A percentile compares a stretch with the other conserved stretches of the same genome.
phyloP scores from a whole-genome alignment of 345 rosid species.

The Gossypium mustelinum region DNA sequence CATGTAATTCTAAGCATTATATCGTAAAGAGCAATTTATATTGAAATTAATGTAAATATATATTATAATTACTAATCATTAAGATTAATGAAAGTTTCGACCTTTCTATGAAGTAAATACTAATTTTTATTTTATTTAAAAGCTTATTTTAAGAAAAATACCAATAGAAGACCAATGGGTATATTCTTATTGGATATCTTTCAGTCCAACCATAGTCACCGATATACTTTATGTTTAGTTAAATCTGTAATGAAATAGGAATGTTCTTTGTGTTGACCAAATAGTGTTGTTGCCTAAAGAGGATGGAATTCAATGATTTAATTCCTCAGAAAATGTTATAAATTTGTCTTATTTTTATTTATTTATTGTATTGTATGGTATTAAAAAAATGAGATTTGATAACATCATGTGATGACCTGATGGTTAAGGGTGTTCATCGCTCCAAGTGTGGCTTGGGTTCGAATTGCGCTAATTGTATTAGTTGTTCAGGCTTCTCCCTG shows the following conservation, averaged over 20 bases:
- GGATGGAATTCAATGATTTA: neutral
- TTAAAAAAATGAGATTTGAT: no score
- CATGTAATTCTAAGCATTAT: no score
- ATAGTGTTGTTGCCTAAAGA: neutral
- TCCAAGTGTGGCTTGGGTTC: rapidly evolving
- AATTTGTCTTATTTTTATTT: no score
- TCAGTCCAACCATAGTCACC: constrained; percentile 13
- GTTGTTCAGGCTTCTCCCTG: rapidly evolving
- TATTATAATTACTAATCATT: no score
- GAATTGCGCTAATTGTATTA: rapidly evolving
- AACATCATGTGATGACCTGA: no score
- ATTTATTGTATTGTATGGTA: no score
- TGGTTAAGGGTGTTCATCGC: rapidly evolving
- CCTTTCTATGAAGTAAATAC: no score
- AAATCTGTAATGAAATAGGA: constrained; percentile 8
- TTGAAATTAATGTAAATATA: no score
- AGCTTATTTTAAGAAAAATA: neutral
- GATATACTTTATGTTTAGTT: constrained; percentile 15
- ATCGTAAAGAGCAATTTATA: no score
- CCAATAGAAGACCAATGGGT: neutral
- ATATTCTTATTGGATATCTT: neutral
- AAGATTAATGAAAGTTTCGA: no score
- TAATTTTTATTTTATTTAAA: no score
- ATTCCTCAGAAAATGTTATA: no score
- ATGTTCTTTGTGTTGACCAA: neutral